Percentiles rank a stretch among this genome's conserved stretches.
These are phyloP conservation scores for Eucalyptus pauciflora DNA, from an alignment of 345 rosid species.

Conservation along the genomic window DNA sequence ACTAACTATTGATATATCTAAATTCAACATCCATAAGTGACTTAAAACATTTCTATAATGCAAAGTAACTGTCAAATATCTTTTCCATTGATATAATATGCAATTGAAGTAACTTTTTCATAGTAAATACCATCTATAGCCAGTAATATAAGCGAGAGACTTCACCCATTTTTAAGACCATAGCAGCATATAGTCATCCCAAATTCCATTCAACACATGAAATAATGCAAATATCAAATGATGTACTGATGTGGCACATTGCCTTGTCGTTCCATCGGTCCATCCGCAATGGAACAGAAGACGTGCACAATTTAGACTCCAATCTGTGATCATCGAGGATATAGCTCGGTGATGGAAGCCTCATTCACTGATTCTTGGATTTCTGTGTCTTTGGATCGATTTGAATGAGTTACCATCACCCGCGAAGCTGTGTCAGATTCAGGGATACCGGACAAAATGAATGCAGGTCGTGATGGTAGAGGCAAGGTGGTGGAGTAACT, in stretches of 20 bases:
- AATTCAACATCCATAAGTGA: background rate
- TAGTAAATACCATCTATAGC: background rate
- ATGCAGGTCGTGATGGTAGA: background rate
- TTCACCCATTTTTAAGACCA: background rate
- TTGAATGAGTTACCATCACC: background rate
- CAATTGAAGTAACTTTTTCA: background rate
- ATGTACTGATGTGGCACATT: background rate
- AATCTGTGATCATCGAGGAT: background rate
- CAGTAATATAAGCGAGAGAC: fast-evolving
- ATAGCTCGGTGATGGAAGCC: background rate
- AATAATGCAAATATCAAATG: background rate
- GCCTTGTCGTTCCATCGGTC: background rate
- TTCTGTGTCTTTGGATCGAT: no score
- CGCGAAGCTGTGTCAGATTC: background rate
- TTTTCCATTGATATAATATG: no score
- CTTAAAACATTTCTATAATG: background rate
- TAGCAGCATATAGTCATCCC: background rate
- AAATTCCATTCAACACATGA: background rate
- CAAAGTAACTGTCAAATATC: background rate
- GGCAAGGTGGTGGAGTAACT: background rate
- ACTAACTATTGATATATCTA: background rate
- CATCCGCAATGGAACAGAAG: background rate
- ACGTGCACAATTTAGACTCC: background rate
- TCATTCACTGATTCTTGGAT: background rate
- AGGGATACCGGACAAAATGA: background rate